phyloP scores from a whole-genome alignment of 208 protist species.

The Acanthamoeba healyi region DNA sequence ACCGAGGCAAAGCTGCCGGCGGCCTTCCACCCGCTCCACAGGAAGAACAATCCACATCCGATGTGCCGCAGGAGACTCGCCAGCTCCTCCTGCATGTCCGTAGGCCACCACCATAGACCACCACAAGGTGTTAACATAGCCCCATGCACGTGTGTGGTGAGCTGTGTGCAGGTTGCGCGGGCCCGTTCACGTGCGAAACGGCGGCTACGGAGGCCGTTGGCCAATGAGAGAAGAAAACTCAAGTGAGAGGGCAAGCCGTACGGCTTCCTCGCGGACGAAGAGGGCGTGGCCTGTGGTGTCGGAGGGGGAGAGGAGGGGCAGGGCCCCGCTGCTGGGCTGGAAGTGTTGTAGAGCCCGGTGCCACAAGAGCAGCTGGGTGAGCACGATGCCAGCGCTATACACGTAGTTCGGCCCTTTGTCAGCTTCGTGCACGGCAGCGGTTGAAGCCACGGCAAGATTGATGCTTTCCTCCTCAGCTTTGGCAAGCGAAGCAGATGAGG shows the following conservation, averaged over 20 bases:
- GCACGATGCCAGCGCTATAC: not conserved
- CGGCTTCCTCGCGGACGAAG: not conserved
- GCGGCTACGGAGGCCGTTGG: no score
- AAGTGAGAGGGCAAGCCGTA: no score
- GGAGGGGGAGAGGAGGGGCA: not conserved
- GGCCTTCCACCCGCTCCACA: not conserved
- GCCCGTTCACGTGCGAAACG: no score
- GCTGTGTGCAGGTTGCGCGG: no score
- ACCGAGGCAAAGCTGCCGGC: not conserved
- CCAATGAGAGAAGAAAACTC: no score
- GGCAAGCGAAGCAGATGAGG: not conserved
- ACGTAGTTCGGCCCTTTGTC: not conserved
- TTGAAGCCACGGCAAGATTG: not conserved
- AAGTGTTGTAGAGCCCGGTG: not conserved
- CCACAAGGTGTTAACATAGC: no score
- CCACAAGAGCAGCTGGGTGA: not conserved
- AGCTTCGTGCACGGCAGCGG: not conserved
- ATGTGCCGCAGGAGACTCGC: not conserved
- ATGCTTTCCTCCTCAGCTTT: not conserved
- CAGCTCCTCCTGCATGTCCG: not conserved
- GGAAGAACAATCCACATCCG: not conserved
- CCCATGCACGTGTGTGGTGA: no score
- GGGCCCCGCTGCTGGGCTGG: constrained; percentile 2
- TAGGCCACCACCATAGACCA: not conserved
- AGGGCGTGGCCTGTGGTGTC: not conserved